Base-by-base conservation (phyloP, 352 stramenopile genomes). In the Pythium plurisporium region DNA sequence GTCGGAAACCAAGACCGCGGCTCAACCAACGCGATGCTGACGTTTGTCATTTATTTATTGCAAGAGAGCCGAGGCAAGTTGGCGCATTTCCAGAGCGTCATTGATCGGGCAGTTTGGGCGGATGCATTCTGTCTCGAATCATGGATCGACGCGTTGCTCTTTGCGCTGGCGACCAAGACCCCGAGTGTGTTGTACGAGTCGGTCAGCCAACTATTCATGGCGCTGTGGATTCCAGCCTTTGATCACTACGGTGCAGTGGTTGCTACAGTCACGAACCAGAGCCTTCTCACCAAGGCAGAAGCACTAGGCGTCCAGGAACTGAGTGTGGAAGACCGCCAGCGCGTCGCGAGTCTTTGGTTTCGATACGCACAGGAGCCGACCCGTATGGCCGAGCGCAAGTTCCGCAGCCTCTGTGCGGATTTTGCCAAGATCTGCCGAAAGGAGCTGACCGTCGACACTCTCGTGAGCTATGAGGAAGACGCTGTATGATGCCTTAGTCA, bases 401-500 rank as follows among this genome's bases (percentile, higher is more conserved):
- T 88, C 48, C 77, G 77, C 23, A 74, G 74, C 5, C 53, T 90
- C 9, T 82, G 75, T 62, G 62, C 55, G 4, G 80, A 90, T 40
- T 83, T 90, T 46, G 80, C 80, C n/a, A 88, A 88, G 60, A 76
- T 88, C 38, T 88, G 80, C 45, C 76, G 77, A 44, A 86, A 87
- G 55, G 77, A 90, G 49, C 62, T 79, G 58, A 84, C 77, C 10
- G 61, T 62, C 6, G 77, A 90, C 34, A 54, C 67, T 41, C 65
- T 90, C 40, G 62, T 83, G 40, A 72, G 67, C 10, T 82, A 87
- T 26, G 76, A 86, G 45, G 49, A 64, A 27, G 47, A 46, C n/a
- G 44, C 48, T n/a, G 57, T 64, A 30, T 55, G 50, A 44, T 17
- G n/a, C 11, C 2, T 46, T 27, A 15, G 34, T 22, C 14, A 41